These are phyloP conservation scores for Rhizopus delemar DNA, from an alignment of 371 early-diverging fungal genomes.

Conservation along the genomic window DNA sequence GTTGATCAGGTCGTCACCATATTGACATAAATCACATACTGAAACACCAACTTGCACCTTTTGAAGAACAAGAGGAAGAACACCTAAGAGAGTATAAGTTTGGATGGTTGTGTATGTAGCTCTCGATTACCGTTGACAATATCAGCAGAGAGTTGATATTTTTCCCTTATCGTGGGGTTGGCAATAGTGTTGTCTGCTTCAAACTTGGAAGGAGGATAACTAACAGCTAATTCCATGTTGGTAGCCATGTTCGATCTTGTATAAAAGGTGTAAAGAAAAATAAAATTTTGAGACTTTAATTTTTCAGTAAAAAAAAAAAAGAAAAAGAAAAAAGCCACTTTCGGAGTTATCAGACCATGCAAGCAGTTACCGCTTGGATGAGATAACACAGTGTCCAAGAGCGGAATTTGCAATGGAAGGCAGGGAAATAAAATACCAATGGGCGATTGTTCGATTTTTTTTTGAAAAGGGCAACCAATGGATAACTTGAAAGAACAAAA, in stretches of 20 bases:
- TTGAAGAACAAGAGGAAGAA: constrained; percentile 52
- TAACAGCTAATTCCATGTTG: constrained; percentile 39
- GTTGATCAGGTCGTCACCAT: constrained; percentile 78
- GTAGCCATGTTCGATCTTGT: constrained; percentile 4
- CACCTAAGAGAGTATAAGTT: constrained; percentile 20
- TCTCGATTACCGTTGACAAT: constrained; percentile 70
- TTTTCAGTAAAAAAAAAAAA: too few relatives aligned
- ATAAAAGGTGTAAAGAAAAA: neutral
- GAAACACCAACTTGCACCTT: constrained; percentile 64
- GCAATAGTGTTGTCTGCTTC: constrained; percentile 67
- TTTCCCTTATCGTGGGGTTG: constrained; percentile 67
- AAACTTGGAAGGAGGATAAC: constrained; percentile 54
- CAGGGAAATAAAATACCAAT: too few relatives aligned
- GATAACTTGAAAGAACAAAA: too few relatives aligned
- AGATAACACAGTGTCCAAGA: too few relatives aligned
- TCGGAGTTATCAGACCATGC: neutral
- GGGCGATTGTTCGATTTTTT: too few relatives aligned
- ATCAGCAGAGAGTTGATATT: constrained; percentile 82
- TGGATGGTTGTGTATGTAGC: neutral
- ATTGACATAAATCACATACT: constrained; percentile 76
- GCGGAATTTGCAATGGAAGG: too few relatives aligned
- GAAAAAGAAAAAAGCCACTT: neutral
- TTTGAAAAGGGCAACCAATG: too few relatives aligned
- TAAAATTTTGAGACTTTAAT: neutral
- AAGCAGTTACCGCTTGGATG: too few relatives aligned